Percentiles rank a stretch among this genome's conserved stretches.
phyloP scores from a whole-genome alignment of 2,329 filamentous ascomycete genomes.

The Fusarium sp. region DNA sequence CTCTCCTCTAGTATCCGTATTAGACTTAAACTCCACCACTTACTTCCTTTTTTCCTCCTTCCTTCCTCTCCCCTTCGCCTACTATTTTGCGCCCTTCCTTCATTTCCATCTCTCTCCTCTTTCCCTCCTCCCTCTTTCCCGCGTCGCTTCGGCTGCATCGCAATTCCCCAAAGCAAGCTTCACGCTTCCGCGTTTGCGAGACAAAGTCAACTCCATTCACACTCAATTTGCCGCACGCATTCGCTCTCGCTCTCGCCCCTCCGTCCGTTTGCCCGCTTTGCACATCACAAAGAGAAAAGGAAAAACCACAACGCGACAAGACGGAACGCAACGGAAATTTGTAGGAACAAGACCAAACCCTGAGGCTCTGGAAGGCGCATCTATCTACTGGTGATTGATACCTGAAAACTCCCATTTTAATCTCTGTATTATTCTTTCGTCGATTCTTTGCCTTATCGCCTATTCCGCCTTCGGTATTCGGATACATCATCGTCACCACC shows the following conservation, averaged over 20 bases:
- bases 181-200: conserved; percentile 37
- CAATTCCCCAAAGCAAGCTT: conserved; percentile 4
- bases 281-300: conserved; percentile 18
- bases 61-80: conserved; percentile 38
- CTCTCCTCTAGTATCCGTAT: conserved; percentile 41
- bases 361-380: conserved; percentile 44
- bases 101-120: conserved; percentile 44
- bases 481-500: conserved; percentile 14
- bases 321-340: conserved; percentile 31
- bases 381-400: conserved; percentile 44
- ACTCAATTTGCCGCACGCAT: conserved; percentile 28
- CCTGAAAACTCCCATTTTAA: conserved; percentile 38
- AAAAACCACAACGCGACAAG: conserved; percentile 29
- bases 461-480: conserved; percentile 25
- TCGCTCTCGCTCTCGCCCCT: conserved; percentile 2
- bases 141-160: conserved; percentile 41
- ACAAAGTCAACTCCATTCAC: conserved; percentile 27
- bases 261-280: conserved; percentile 20
- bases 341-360: conserved; percentile 33
- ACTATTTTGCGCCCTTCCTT: conserved; percentile 44
- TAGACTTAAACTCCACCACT: conserved; percentile 45
- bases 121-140: conserved; percentile 40
- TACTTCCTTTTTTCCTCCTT: conserved; percentile 42
- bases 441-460: conserved; percentile 42
- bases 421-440: conserved; percentile 44